Conservation (phyloP, 1,284 basidiomycete species). For the Moesziomyces globuligerus region DNA sequence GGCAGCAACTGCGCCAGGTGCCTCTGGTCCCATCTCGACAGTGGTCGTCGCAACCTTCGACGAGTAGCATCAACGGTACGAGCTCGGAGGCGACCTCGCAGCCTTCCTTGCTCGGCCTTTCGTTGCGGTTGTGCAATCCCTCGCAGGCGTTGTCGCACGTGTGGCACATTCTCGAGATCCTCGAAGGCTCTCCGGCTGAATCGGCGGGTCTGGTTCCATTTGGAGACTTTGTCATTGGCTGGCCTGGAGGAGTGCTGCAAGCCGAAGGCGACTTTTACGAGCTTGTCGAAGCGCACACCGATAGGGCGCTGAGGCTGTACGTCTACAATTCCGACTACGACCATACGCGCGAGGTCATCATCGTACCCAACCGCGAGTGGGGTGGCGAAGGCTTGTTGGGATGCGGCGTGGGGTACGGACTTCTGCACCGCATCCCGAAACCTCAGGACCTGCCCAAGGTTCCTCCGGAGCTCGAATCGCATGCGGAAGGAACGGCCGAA, state of each 20-base stretch:
- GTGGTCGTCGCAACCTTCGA: constrained; percentile 72
- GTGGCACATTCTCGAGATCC: constrained; percentile 96
- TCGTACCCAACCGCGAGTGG: constrained; percentile 61
- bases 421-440: constrained; percentile 59
- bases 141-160: constrained; percentile 68
- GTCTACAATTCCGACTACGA: constrained; percentile 98
- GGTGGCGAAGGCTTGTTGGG: constrained; percentile 64
- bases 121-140: constrained; percentile 81
- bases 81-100: constrained; percentile 57
- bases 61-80: constrained; percentile 44
- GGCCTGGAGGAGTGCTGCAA: constrained; percentile 84
- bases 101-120: constrained; percentile 85
- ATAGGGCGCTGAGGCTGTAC: constrained; percentile 90
- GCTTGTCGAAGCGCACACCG: constrained; percentile 90
- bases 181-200: constrained; percentile 95
- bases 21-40: constrained; percentile 82
- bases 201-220: constrained; percentile 79
- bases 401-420: constrained; percentile 63
- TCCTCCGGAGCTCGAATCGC: constrained; percentile 29
- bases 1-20: constrained; percentile 82
- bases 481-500: constrained; percentile 15
- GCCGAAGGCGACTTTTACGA: constrained; percentile 98
- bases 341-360: constrained; percentile 67
- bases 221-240: constrained; percentile 90
- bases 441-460: constrained; percentile 52